Percentiles rank a stretch among this genome's conserved stretches.
Evolutionary conservation across 306 rosid species (phyloP).

Genomic region (Prinsepia uniflora): DNA sequence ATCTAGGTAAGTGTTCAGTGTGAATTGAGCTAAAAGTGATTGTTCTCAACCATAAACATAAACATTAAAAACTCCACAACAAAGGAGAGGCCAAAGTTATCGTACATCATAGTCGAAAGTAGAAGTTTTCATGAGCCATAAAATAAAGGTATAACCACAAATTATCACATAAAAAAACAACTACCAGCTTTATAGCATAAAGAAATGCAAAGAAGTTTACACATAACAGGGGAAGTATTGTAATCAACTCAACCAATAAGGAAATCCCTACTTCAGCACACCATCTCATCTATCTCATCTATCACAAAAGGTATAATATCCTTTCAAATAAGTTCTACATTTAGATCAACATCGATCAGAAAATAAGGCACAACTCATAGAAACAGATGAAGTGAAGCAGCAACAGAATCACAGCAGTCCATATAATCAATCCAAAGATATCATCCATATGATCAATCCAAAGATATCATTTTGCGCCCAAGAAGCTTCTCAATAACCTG

Average conservation of each 20-base stretch:
- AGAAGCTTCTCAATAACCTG: slow-evolving; percentile 83
- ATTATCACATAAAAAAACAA: not conserved
- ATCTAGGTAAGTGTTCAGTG: not conserved
- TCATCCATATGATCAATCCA: slow-evolving; percentile 76
- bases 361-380: slow-evolving; percentile 46
- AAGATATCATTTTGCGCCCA: slow-evolving; percentile 68
- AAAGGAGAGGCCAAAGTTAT: not conserved
- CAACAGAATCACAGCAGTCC: slow-evolving; percentile 75
- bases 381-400: slow-evolving; percentile 70
- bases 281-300: not conserved
- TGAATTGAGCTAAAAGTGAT: not conserved
- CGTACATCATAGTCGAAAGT: not conserved
- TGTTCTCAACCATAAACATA: not conserved
- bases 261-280: slow-evolving; percentile 19
- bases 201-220: not conserved
- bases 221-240: not conserved
- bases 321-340: slow-evolving; percentile 44
- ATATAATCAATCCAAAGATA: slow-evolving; percentile 69
- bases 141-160: not conserved
- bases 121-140: not conserved
- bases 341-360: slow-evolving; percentile 40
- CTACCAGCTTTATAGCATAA: not conserved
- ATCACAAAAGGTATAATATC: slow-evolving; percentile 30
- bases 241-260: slow-evolving; percentile 22
- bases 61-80: not conserved